These are phyloP conservation scores for Candida tunisiensis DNA, from an alignment of 1,139 yeast genomes.

Conservation along the genomic window DNA sequence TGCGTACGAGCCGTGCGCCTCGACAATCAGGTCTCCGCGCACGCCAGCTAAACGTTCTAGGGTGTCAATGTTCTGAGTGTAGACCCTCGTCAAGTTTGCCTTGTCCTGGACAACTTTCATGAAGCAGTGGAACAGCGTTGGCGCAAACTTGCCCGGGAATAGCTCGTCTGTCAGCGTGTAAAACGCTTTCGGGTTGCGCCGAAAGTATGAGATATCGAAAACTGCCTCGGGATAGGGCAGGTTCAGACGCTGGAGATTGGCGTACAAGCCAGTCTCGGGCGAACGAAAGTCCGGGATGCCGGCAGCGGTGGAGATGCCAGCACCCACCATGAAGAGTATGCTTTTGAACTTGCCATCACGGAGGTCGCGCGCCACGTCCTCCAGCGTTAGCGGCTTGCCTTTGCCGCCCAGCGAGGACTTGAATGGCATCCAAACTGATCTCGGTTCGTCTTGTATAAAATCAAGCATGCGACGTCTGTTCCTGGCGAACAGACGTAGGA, in stretches of 20 bases:
- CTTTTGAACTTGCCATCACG: slow-evolving; percentile 11
- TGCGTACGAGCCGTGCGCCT: slow-evolving; percentile 94
- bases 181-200: slow-evolving; percentile 63
- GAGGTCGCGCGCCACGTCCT: slow-evolving; percentile 12
- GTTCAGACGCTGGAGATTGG: slow-evolving; percentile 55
- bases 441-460: no score
- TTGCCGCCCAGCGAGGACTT: no score
- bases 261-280: slow-evolving; percentile 80
- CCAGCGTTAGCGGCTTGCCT: slow-evolving; percentile 4
- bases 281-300: slow-evolving; percentile 94
- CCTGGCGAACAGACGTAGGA: no score
- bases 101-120: slow-evolving; percentile 52
- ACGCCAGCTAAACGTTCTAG: slow-evolving; percentile 78
- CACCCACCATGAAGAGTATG: slow-evolving; percentile 40
- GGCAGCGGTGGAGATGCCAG: slow-evolving; percentile 84
- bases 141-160: slow-evolving; percentile 74
- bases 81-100: slow-evolving; percentile 44
- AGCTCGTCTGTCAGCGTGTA: slow-evolving; percentile 71
- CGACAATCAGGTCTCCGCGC: slow-evolving; percentile 44
- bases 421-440: no score
- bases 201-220: slow-evolving; percentile 72
- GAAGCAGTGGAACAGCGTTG: slow-evolving; percentile 67
- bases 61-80: slow-evolving; percentile 88
- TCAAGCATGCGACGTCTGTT: no score
- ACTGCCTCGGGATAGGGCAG: slow-evolving; percentile 93